Percentiles rank a stretch among this genome's conserved stretches.
These are phyloP conservation scores for Phytophthora quininea DNA, from an alignment of 352 stramenopile genomes.

Conservation along the genomic window DNA sequence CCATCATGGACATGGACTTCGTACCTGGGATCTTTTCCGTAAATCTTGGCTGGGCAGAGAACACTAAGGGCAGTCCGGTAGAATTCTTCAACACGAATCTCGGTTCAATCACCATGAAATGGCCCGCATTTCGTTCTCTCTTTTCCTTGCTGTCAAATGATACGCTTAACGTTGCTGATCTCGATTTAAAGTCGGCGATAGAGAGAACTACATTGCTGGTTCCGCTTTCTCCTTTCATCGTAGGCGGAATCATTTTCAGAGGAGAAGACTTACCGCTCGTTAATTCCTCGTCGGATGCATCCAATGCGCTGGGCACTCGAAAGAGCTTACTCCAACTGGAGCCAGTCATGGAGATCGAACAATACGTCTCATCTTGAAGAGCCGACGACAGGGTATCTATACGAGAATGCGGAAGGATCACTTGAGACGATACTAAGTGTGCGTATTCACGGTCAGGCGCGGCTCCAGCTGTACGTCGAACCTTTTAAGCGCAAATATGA, in stretches of 20 bases:
- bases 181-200: slow-evolving; percentile 60
- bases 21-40: slow-evolving; percentile 59
- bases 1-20: slow-evolving; percentile 67
- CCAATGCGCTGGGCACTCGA: slow-evolving; percentile 47
- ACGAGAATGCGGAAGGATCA: slow-evolving; percentile 50
- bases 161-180: slow-evolving; percentile 69
- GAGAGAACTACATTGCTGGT: slow-evolving; percentile 50
- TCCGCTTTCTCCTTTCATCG: slow-evolving; percentile 18
- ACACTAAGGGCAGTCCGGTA: slow-evolving; percentile 53
- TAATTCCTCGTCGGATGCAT: slow-evolving; percentile 7
- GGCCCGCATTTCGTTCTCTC: slow-evolving; percentile 46
- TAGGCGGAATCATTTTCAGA: slow-evolving; percentile 24
- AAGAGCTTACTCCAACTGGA: slow-evolving; percentile 86
- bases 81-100: slow-evolving; percentile 70
- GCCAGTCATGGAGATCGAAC: slow-evolving; percentile 75
- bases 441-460: slow-evolving; percentile 66
- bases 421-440: slow-evolving; percentile 74
- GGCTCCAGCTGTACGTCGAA: slow-evolving; percentile 52
- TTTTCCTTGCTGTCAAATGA: slow-evolving; percentile 58
- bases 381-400: slow-evolving; percentile 72
- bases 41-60: slow-evolving; percentile 57
- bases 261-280: slow-evolving; percentile 7
- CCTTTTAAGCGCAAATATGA: slow-evolving; percentile 86
- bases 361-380: slow-evolving; percentile 79
- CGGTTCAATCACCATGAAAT: slow-evolving; percentile 70